phyloP scores from a whole-genome alignment of 805 yeast genomes.

The Saturnispora mendoncae region DNA sequence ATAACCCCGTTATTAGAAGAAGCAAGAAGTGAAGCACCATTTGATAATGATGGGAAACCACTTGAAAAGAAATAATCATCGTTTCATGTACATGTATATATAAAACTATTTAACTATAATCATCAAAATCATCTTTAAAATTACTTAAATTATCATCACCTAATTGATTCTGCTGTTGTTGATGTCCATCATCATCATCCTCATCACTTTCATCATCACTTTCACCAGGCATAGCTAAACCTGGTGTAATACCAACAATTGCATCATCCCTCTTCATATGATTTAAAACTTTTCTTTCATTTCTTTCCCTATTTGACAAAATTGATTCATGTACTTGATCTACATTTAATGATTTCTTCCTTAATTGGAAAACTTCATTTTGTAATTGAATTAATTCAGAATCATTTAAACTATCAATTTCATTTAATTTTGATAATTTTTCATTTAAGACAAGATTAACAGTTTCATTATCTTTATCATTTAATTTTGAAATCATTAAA shows the following conservation, averaged over 20 bases:
- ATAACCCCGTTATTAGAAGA: constrained; percentile 78
- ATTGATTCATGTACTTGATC: constrained; percentile 7
- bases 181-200: constrained; percentile 15
- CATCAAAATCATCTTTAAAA: constrained; percentile 26
- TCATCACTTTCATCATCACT: constrained; percentile 38
- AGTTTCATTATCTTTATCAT: constrained; percentile 25
- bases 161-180: no score
- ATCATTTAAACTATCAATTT: constrained; percentile 29
- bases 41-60: constrained; percentile 55
- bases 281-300: constrained; percentile 29
- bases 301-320: constrained; percentile 20
- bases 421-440: constrained; percentile 26
- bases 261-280: constrained; percentile 37
- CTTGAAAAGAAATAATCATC: constrained; percentile 2
- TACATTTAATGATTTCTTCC: constrained; percentile 23
- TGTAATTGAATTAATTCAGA: constrained; percentile 37
- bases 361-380: constrained; percentile 35
- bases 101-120: constrained; percentile 17
- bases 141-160: not conserved
- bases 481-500: constrained; percentile 19
- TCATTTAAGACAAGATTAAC: not conserved
- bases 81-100: constrained; percentile 3
- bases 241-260: constrained; percentile 69
- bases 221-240: constrained; percentile 73
- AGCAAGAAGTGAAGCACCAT: constrained; percentile 85